Percentiles rank a stretch among this genome's conserved stretches.
Conservation (phyloP, 495 filamentous ascomycete genomes). For the Penicillium silybi region DNA sequence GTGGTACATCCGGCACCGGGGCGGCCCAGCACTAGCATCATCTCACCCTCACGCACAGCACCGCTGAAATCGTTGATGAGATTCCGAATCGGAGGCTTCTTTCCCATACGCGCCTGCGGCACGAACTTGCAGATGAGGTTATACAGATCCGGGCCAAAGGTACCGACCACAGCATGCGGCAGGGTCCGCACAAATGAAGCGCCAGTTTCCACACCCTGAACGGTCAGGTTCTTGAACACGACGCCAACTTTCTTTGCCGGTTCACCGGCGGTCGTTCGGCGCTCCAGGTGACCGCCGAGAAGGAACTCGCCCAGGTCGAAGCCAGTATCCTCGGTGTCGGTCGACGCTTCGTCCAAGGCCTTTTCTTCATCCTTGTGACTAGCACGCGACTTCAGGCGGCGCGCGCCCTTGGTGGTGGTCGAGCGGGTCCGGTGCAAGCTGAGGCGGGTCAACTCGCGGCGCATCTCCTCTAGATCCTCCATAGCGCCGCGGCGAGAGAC, state of each 20-base stretch:
- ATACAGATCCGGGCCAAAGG: constrained; percentile 81
- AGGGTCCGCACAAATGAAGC: constrained; percentile 69
- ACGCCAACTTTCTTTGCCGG: constrained; percentile 84
- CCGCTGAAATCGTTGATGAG: constrained; percentile 76
- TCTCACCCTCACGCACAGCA: constrained; percentile 72
- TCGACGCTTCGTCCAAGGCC: constrained; percentile 17
- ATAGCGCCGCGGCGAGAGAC: constrained; percentile 61
- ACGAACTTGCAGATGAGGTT: constrained; percentile 60
- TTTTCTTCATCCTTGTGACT: constrained; percentile 38
- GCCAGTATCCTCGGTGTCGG: constrained; percentile 35
- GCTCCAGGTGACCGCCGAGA: constrained; percentile 76
- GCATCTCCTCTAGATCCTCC: constrained; percentile 68
- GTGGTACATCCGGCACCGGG: constrained; percentile 80
- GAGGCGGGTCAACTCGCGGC: constrained; percentile 58
- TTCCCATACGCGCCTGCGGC: constrained; percentile 55
- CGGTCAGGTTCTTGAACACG: constrained; percentile 72
- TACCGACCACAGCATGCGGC: constrained; percentile 74
- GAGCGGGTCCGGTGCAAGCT: constrained; percentile 49
- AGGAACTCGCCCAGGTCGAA: constrained; percentile 75
- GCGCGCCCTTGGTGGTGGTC: constrained; percentile 20
- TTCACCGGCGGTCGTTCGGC: constrained; percentile 58
- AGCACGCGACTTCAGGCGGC: constrained; percentile 21
- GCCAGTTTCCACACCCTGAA: constrained; percentile 66
- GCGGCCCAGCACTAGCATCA: constrained; percentile 80
- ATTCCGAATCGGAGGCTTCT: constrained; percentile 48